Evolutionary conservation across 805 yeast genomes (phyloP), one percentile per base, ranked within the genome.

Genomic region (Kockiozyma suomiensis): DNA sequence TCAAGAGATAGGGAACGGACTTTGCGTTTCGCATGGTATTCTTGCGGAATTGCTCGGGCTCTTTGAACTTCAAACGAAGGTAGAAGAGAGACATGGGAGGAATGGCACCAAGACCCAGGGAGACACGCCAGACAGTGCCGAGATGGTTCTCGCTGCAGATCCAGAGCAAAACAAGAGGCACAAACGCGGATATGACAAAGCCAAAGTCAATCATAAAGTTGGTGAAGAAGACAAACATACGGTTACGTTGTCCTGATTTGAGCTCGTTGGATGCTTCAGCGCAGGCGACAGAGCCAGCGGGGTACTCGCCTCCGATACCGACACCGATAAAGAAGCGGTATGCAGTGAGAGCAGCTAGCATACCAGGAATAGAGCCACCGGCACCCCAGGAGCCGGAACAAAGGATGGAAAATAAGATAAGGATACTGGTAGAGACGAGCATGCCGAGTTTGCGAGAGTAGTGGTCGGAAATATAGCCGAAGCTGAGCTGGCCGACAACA

Each of bases 281-380:
- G 67, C 96, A 90, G 38, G 96, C 96, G 19, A 92, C 93, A 7
- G 96, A 87, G 47, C 97, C 92, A 13, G 96, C 87, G 49, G 97
- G 97, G 72, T 92, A 92, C 75, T 92, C 98, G 51, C 96, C 92
- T 69, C 98, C 98, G 68, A 93, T 88, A 69, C 92, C 96, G 65
- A 90, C 78, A 75, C 98, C 98, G 53, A 92, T 76, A 75, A 92
- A 86, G 74, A 89, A 89, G 74, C 98, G 82, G 73, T 87, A 90
- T 8, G 86, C 87, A 7, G 96, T 89, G 56, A 92, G 75, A 21
- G 94, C 93, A 15, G 90, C 86, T 63, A 93, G 83, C 78, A 92
- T 81, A 41, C 97, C 97, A 51, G 81, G 78, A 2, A 89, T 81
- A 37, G 84, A 76, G 48, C 86, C 86, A 42, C 75, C 82, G 10